A percentile compares a stretch with the other conserved stretches of the same genome.
phyloP scores from a whole-genome alignment of 2,329 filamentous ascomycete genomes.

The Monosporascus sp. region DNA sequence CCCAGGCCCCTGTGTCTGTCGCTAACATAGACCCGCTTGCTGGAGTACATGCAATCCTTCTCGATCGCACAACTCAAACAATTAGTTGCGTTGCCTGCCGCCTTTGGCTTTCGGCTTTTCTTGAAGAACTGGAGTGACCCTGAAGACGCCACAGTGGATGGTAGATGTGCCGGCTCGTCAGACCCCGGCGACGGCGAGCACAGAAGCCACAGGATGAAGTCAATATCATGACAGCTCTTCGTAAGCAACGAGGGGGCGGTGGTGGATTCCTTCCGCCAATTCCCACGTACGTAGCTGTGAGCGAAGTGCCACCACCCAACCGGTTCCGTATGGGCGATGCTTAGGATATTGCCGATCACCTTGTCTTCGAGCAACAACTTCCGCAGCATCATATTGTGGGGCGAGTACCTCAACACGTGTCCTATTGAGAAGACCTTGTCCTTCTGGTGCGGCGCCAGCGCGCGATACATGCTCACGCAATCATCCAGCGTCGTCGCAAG shows the following conservation, averaged over 20 bases:
- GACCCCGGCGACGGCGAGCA: slow-evolving; percentile 58
- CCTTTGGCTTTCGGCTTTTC: slow-evolving; percentile 65
- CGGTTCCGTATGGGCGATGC: slow-evolving; percentile 86
- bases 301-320: slow-evolving; percentile 96
- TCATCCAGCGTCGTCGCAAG: slow-evolving; percentile 73
- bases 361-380: slow-evolving; percentile 69
- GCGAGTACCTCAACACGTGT: slow-evolving; percentile 88
- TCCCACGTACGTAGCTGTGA: slow-evolving; percentile 86
- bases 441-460: slow-evolving; percentile 36
- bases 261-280: slow-evolving; percentile 79
- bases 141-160: slow-evolving; percentile 66
- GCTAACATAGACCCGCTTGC: slow-evolving; percentile 75
- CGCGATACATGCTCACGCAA: slow-evolving; percentile 68
- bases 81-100: slow-evolving; percentile 75
- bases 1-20: slow-evolving; percentile 53
- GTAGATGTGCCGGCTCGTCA: slow-evolving; percentile 59
- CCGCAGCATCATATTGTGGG: slow-evolving; percentile 82
- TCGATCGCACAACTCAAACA: slow-evolving; percentile 77
- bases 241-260: slow-evolving; percentile 81
- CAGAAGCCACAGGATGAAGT: slow-evolving; percentile 86
- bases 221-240: slow-evolving; percentile 95
- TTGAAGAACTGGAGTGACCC: slow-evolving; percentile 77
- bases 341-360: slow-evolving; percentile 78
- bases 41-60: slow-evolving; percentile 74
- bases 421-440: slow-evolving; percentile 74